Conservation (phyloP, 108 stramenopile species). For the Mediolabrus comicus region DNA sequence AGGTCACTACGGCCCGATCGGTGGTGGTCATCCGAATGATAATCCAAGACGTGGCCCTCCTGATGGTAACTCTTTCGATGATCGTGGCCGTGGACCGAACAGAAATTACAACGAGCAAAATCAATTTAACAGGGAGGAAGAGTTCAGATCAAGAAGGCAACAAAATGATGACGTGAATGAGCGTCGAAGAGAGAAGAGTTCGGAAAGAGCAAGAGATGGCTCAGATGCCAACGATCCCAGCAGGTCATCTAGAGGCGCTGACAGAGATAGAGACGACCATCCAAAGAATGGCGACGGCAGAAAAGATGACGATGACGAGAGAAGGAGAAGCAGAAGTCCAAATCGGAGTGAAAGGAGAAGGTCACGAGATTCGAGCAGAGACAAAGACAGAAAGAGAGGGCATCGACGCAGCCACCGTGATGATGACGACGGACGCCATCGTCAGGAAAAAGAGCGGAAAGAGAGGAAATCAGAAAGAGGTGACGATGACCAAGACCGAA, state of each 20-base stretch:
- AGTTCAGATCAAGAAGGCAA: neutral
- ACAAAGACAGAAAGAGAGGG: slow-evolving; percentile 19
- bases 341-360: slow-evolving; percentile 10
- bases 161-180: neutral
- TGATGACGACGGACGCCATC: slow-evolving; percentile 11
- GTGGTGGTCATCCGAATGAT: neutral
- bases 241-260: slow-evolving; percentile 10
- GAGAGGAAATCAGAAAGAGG: neutral
- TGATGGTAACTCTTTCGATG: neutral
- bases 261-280: slow-evolving; percentile 24
- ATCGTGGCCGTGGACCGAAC: neutral
- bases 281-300: neutral
- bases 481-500: neutral
- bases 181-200: neutral
- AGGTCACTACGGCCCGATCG: neutral
- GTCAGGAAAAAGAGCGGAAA: neutral
- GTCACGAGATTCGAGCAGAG: slow-evolving; percentile 3
- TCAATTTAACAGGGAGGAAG: neutral
- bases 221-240: slow-evolving; percentile 19
- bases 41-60: neutral
- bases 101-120: neutral
- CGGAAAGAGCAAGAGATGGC: slow-evolving; percentile 7
- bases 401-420: slow-evolving; percentile 13
- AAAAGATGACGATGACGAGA: neutral
- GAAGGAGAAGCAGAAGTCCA: neutral